Evolutionary conservation across 1,284 basidiomycete genomes (phyloP).

Genomic region (Gymnopus androsaceus): DNA sequence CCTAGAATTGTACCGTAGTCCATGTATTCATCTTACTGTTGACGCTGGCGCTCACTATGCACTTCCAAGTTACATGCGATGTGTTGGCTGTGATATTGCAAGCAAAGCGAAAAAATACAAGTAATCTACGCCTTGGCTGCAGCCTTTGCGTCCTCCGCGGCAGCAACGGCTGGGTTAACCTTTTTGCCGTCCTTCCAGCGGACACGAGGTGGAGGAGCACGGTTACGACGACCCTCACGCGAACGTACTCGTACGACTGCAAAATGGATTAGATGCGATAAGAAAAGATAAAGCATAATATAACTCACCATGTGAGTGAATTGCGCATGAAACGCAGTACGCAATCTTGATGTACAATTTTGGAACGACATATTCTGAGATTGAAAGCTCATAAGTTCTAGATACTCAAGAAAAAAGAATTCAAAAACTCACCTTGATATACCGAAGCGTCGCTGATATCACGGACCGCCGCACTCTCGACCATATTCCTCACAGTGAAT

Average conservation of each 20-base stretch:
- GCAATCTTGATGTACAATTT: conserved; percentile 99
- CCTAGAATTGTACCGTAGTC: too few species aligned
- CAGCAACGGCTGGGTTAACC: conserved; percentile 82
- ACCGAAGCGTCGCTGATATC: conserved; percentile 97
- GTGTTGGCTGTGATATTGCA: too few species aligned
- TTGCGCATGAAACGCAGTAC: conserved; percentile 99
- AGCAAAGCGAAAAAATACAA: conserved; percentile 4
- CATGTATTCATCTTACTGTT: too few species aligned
- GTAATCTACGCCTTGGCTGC: conserved; percentile 46
- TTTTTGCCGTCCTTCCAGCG: conserved; percentile 99
- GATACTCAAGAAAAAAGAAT: not conserved
- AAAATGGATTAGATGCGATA: conserved; percentile 2
- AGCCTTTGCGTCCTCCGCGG: conserved; percentile 66
- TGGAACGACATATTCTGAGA: conserved; percentile 91
- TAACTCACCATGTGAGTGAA: conserved; percentile 92
- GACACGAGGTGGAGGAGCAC: conserved; percentile 92
- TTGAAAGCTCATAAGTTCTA: conserved; percentile 12
- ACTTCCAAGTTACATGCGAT: too few species aligned
- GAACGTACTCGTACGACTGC: conserved; percentile 94
- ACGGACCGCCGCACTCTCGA: conserved; percentile 96
- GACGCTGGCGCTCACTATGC: too few species aligned
- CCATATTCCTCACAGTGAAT: conserved; percentile 99
- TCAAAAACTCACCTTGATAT: conserved; percentile 74
- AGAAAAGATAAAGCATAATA: not conserved
- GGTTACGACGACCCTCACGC: conserved; percentile 91